phyloP scores from a whole-genome alignment of 2,329 filamentous ascomycete genomes.

The Pseudogymnoascus sp. region DNA sequence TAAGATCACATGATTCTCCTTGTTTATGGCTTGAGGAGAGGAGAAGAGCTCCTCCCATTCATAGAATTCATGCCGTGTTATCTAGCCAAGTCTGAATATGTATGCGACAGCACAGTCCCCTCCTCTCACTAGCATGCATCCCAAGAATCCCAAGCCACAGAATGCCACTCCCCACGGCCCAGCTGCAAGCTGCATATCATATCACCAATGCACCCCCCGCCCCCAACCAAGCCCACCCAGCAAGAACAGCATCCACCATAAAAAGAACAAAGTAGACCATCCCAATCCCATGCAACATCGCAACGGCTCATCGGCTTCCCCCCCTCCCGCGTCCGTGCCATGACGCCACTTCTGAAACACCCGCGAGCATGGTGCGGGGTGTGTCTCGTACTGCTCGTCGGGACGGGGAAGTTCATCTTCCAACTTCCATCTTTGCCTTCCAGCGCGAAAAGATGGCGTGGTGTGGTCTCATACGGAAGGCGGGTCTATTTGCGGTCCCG shows the following conservation, averaged over 20 bases:
- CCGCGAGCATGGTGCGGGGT: neutral
- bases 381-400: neutral
- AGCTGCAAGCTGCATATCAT: neutral
- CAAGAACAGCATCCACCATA: neutral
- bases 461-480: neutral
- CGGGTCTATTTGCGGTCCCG: neutral
- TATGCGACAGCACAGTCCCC: neutral
- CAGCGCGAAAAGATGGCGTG: neutral
- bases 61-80: neutral
- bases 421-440: neutral
- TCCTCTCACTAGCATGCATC: neutral
- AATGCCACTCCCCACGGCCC: neutral
- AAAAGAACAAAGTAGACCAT: neutral
- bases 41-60: neutral
- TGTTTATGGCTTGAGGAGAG: neutral
- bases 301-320: neutral
- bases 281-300: neutral
- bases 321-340: neutral
- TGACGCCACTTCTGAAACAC: slow-evolving; percentile 7
- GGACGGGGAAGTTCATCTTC: neutral
- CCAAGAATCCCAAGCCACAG: neutral
- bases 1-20: neutral
- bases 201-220: too few relatives aligned
- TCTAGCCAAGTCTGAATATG: neutral
- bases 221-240: neutral